phyloP scores from a whole-genome alignment of 495 filamentous ascomycete genomes.

The Polyplosphaeria fusca region DNA sequence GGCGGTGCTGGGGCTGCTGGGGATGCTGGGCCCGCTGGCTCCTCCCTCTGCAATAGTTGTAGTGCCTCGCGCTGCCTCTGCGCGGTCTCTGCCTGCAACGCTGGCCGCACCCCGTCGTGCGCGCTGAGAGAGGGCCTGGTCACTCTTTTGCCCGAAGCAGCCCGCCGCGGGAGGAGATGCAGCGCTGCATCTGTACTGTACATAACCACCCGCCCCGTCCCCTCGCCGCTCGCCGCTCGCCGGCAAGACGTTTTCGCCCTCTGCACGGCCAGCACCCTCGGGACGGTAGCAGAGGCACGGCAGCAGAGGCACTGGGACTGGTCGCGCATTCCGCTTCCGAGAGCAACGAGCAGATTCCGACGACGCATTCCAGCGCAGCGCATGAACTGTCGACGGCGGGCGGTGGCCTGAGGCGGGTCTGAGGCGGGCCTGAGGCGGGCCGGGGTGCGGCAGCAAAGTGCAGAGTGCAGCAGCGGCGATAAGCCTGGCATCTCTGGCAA shows the following conservation, averaged over 20 bases:
- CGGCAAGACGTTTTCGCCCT: neutral
- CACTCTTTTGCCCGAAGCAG: slow-evolving; percentile 6
- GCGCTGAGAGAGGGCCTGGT: slow-evolving; percentile 1
- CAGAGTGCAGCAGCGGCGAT: too few species aligned
- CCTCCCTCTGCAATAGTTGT: neutral
- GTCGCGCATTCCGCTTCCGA: slow-evolving; percentile 20
- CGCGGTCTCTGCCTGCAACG: neutral
- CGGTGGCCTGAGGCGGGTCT: too few species aligned
- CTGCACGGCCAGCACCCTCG: neutral
- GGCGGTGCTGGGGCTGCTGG: neutral
- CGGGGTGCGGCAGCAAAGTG: too few species aligned
- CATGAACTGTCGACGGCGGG: too few species aligned
- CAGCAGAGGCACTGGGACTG: neutral
- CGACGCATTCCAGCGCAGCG: slow-evolving; percentile 23
- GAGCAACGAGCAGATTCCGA: slow-evolving; percentile 31
- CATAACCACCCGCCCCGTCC: too few species aligned
- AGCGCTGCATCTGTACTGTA: neutral
- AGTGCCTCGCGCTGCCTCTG: neutral
- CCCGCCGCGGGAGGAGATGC: neutral
- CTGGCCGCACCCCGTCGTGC: neutral
- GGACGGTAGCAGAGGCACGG: neutral
- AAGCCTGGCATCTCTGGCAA: too few species aligned
- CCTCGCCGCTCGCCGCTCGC: too few species aligned
- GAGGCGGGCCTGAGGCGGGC: too few species aligned
- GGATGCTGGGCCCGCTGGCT: neutral